Evolutionary conservation across 768 basidiomycete genomes (phyloP).

Genomic region (Rhizopogon vinicolor): DNA sequence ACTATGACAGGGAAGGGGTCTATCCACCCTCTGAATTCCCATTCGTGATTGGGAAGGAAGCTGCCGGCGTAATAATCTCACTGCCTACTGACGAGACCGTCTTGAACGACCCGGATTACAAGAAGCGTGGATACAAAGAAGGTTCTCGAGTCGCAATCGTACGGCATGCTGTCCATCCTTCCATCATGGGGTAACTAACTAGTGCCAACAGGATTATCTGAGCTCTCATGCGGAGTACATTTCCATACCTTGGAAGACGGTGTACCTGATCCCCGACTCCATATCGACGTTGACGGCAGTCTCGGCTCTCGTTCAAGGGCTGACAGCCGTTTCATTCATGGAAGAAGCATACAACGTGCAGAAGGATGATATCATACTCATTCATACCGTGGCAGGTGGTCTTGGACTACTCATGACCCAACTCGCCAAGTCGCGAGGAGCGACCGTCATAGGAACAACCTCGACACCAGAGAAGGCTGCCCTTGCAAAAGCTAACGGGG

Average conservation of each 20-base stretch:
- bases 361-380: conserved; percentile 71
- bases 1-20: conserved; percentile 49
- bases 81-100: conserved; percentile 66
- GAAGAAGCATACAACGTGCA: conserved; percentile 85
- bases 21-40: conserved; percentile 60
- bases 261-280: conserved; percentile 59
- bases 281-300: conserved; percentile 62
- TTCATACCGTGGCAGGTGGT: conserved; percentile 92
- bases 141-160: conserved; percentile 77
- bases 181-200: background rate
- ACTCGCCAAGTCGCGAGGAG: conserved; percentile 68
- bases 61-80: conserved; percentile 67
- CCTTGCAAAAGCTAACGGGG: conserved; percentile 74
- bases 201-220: conserved; percentile 33
- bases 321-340: conserved; percentile 75
- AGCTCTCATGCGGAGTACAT: conserved; percentile 70
- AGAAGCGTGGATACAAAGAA: conserved; percentile 57
- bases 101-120: conserved; percentile 55
- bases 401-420: conserved; percentile 70
- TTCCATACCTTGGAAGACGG: conserved; percentile 56
- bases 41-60: conserved; percentile 71
- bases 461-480: conserved; percentile 73
- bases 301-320: conserved; percentile 64
- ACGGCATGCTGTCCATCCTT: conserved; percentile 17
- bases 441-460: conserved; percentile 89